phyloP scores from a whole-genome alignment of 2,329 filamentous ascomycete genomes.

The Colletotrichum cereale region DNA sequence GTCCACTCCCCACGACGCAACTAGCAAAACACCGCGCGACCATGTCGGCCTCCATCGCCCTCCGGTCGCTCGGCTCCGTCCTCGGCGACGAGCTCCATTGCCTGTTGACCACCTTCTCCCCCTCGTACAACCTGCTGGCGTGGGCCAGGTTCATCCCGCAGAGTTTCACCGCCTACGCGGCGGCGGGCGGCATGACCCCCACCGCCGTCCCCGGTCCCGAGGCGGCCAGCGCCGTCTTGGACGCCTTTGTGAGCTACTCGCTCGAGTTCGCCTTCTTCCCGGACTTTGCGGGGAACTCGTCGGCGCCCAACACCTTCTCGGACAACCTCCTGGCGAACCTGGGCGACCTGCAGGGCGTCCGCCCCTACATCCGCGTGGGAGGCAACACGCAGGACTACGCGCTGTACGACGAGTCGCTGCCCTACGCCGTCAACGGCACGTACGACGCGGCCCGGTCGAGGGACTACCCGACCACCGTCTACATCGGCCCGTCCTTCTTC shows the following conservation, averaged over 20 bases:
- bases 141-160: not conserved
- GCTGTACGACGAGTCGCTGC: slow-evolving; percentile 67
- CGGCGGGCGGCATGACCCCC: not conserved
- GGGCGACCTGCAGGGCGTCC: slow-evolving; percentile 64
- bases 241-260: slow-evolving; percentile 64
- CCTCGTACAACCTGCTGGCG: not conserved
- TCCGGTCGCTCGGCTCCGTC: slow-evolving; percentile 11
- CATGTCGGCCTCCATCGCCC: slow-evolving; percentile 19
- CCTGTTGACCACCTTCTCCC: slow-evolving; percentile 16
- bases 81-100: slow-evolving; percentile 27
- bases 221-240: slow-evolving; percentile 37
- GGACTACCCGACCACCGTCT: slow-evolving; percentile 72
- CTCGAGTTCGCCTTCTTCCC: slow-evolving; percentile 66
- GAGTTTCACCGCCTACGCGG: not conserved
- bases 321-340: slow-evolving; percentile 71
- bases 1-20: not conserved
- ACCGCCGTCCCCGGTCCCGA: slow-evolving; percentile 27
- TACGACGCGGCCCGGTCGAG: slow-evolving; percentile 61
- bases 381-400: slow-evolving; percentile 78
- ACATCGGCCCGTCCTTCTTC: slow-evolving; percentile 72
- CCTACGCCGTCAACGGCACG: slow-evolving; percentile 64
- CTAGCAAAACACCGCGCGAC: not conserved
- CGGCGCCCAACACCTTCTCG: slow-evolving; percentile 69
- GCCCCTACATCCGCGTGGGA: slow-evolving; percentile 72
- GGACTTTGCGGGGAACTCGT: slow-evolving; percentile 66